These are phyloP conservation scores for Colletotrichum filicis DNA, from an alignment of 2,329 filamentous ascomycete genomes.

Conservation along the genomic window DNA sequence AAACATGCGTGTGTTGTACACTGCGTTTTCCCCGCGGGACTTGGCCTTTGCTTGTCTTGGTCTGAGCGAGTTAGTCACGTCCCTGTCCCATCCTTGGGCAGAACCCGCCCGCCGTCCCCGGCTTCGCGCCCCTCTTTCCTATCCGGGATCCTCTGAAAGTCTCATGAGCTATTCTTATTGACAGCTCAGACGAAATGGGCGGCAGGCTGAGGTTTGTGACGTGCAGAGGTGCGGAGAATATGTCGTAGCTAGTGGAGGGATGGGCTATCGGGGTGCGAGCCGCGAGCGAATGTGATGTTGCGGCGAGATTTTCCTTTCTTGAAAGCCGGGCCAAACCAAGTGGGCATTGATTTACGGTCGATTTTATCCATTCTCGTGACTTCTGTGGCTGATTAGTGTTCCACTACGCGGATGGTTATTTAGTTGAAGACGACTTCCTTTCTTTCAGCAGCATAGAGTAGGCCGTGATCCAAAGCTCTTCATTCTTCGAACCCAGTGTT, in stretches of 20 bases:
- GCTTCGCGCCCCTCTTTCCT: slow-evolving; percentile 7
- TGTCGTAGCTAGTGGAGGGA: slow-evolving; percentile 19
- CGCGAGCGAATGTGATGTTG: background rate
- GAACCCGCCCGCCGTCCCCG: background rate
- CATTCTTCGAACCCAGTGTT: background rate
- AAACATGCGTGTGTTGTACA: background rate
- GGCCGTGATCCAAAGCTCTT: background rate
- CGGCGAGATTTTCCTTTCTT: slow-evolving; percentile 19
- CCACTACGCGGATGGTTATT: slow-evolving; percentile 10
- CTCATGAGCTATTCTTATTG: slow-evolving; percentile 2
- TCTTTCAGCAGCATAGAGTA: background rate
- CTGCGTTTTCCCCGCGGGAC: background rate
- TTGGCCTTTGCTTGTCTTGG: background rate
- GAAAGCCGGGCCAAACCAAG: background rate
- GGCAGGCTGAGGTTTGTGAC: background rate
- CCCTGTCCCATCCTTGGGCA: background rate
- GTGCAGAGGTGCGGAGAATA: slow-evolving; percentile 18
- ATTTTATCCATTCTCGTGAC: slow-evolving; percentile 21
- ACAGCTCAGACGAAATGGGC: slow-evolving; percentile 7
- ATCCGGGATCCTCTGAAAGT: background rate
- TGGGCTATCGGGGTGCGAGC: background rate
- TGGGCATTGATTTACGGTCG: background rate
- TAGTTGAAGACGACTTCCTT: slow-evolving; percentile 1
- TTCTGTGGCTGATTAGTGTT: background rate
- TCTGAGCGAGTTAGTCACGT: background rate